Evolutionary conservation across 768 basidiomycete genomes (phyloP).

Genomic region (Hirschioporus abietinus): DNA sequence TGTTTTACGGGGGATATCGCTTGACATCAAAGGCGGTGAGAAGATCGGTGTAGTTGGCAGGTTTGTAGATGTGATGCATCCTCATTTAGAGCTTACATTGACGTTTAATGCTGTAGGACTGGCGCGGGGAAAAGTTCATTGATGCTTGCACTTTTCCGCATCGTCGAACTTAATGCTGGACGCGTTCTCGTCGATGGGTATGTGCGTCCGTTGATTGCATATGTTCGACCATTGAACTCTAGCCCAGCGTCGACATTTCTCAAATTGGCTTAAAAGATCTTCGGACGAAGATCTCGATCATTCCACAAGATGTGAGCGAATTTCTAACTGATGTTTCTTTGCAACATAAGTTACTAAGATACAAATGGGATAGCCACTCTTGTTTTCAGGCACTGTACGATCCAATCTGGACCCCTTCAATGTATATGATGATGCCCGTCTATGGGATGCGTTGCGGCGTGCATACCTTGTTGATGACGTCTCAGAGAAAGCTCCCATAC

Average conservation of each 20-base stretch:
- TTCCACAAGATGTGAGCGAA: constrained; percentile 59
- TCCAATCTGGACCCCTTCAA: constrained; percentile 46
- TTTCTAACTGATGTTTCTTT: constrained; percentile 17
- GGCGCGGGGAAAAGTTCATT: constrained; percentile 62
- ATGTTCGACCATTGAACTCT: constrained; percentile 1
- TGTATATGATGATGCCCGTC: constrained; percentile 53
- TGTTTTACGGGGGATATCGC: constrained; percentile 58
- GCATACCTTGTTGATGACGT: constrained; percentile 39
- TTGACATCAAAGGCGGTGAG: constrained; percentile 60
- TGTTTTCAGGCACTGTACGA: constrained; percentile 43
- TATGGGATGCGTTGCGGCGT: constrained; percentile 72
- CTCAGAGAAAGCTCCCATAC: constrained; percentile 17
- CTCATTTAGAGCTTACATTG: constrained; percentile 4
- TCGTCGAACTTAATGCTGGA: constrained; percentile 61
- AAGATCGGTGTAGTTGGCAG: constrained; percentile 76
- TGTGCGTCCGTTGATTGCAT: constrained; percentile 9
- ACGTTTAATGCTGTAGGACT: constrained; percentile 21
- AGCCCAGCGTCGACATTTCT: constrained; percentile 53
- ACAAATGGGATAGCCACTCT: constrained; percentile 19
- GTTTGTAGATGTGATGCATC: constrained; percentile 15
- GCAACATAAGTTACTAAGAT: background rate
- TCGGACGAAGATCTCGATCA: constrained; percentile 54
- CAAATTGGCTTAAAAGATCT: constrained; percentile 63
- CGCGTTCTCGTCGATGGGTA: constrained; percentile 61
- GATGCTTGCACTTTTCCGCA: constrained; percentile 59